Conservation (phyloP, 192 early-diverging fungal species). For the Dimargaris verticillata region DNA sequence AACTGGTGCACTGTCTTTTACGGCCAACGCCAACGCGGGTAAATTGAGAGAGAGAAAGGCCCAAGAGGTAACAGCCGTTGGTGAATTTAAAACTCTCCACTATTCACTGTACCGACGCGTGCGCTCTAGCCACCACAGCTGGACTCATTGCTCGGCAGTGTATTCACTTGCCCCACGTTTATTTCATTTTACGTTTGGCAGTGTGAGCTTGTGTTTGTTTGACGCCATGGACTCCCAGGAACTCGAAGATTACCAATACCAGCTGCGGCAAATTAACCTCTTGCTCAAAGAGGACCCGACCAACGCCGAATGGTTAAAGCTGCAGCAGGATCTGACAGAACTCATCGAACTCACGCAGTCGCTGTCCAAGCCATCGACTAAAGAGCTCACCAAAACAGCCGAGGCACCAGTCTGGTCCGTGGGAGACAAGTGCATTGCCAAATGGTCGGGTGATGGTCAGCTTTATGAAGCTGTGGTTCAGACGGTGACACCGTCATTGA, state of each 20-base stretch:
- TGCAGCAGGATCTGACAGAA: not conserved
- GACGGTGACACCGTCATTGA: not conserved
- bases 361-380: not conserved
- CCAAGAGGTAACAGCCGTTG: no score
- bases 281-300: conserved; percentile 10
- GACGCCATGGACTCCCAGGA: conserved; percentile 8
- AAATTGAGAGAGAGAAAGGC: no score
- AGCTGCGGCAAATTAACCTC: conserved; percentile 5
- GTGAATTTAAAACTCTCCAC: no score
- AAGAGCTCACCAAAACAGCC: not conserved
- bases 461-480: conserved; percentile 1
- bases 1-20: no score
- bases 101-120: no score
- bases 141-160: no score
- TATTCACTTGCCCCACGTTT: no score
- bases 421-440: conserved; percentile 1
- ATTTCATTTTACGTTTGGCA: no score
- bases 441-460: not conserved
- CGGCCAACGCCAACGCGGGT: no score
- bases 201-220: not conserved
- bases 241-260: conserved; percentile 4
- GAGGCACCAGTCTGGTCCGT: not conserved
- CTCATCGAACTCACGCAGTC: not conserved
- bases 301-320: conserved; percentile 11
- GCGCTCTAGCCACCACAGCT: no score